A percentile compares a stretch with the other conserved stretches of the same genome.
These are phyloP conservation scores for Berberis thunbergii DNA, from an alignment of 164 flowering plant species.

Conservation along the genomic window DNA sequence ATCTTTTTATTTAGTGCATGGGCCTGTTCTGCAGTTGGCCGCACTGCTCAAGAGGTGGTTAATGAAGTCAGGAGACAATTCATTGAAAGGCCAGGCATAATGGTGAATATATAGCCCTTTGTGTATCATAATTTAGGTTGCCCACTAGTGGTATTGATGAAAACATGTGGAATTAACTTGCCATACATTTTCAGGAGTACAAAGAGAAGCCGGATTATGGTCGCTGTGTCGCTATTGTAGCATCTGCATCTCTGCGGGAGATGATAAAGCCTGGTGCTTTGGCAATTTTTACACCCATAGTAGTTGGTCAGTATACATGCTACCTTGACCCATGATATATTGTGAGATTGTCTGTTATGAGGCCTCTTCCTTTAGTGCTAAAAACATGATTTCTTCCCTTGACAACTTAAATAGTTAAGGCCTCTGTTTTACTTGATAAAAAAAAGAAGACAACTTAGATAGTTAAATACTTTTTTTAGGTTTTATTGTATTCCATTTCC, in stretches of 20 bases:
- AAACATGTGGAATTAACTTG: not conserved
- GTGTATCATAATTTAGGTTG: not conserved
- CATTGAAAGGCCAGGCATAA: conserved; percentile 97
- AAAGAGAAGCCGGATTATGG: conserved; percentile 94
- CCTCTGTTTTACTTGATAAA: no score
- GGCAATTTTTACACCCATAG: conserved; percentile 85
- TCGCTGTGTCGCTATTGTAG: conserved; percentile 97
- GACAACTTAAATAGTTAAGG: no score
- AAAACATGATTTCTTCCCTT: no score
- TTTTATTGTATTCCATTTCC: no score
- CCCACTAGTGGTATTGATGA: not conserved
- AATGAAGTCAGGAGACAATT: conserved; percentile 98
- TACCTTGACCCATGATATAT: not conserved
- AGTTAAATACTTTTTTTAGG: no score
- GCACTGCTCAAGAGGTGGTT: conserved; percentile 98
- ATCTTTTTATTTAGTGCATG: conserved; percentile 96
- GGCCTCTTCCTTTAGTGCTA: no score
- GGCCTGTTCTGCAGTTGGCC: conserved; percentile 99
- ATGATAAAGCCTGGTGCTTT: conserved; percentile 99
- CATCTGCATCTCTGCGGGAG: conserved; percentile 94
- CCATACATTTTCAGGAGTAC: conserved; percentile 50
- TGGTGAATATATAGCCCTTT: conserved; percentile 44
- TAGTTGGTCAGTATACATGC: conserved; percentile 50
- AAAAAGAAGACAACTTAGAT: no score
- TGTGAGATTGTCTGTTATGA: no score